Base-by-base conservation (phyloP, 345 rosid genomes). In the Eucalyptus sideroxylon region DNA sequence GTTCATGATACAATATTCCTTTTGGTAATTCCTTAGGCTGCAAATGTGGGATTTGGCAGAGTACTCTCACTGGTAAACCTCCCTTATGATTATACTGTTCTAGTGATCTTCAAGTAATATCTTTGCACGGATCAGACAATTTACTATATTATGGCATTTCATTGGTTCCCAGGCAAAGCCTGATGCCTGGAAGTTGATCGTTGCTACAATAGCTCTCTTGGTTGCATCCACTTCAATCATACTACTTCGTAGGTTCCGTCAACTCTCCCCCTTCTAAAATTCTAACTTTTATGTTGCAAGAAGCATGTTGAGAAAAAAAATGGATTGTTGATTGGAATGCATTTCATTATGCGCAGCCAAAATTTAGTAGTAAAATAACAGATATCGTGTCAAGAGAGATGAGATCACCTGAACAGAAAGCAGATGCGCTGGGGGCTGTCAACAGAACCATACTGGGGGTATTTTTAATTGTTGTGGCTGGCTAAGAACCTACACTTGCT, bases 131-230 rank as follows among this genome's bases (percentile, higher is more conserved):
- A 55, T 19, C 27, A 5, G 24, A 55, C 60, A 21, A 55, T 55
- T 55, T 19, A 55, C 24, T 55, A 21, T 21, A 55, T 55, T 9
- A 55, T 55, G 60, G 26, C 27, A 55, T 55, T 55, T 55, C 24
- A 21, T 55, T 55, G 24, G 24, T 60, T 91, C 91, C 62, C 93
- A 96, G 98, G 97, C 98, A 89, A 96, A 94, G 89, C 96, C 96
- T 2, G 99, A 96, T 93, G 95, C 99, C 13, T 96, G 96, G 80
- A 95, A 95, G 93, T 93, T 96, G 49, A 91, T 92, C 83, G 86
- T 95, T 81, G 98, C 94, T 86, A 96, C 99, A 86, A 55, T 95
- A 86, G 98, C 99, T 17, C 93, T 96, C 87, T 90, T 96, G 92
- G 91, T 95, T 69, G 96, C 95, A 90, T 96, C 98, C 30, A 95